Evolutionary conservation across 139 green algal genomes (phyloP).

Genomic region (Volvox africanus): DNA sequence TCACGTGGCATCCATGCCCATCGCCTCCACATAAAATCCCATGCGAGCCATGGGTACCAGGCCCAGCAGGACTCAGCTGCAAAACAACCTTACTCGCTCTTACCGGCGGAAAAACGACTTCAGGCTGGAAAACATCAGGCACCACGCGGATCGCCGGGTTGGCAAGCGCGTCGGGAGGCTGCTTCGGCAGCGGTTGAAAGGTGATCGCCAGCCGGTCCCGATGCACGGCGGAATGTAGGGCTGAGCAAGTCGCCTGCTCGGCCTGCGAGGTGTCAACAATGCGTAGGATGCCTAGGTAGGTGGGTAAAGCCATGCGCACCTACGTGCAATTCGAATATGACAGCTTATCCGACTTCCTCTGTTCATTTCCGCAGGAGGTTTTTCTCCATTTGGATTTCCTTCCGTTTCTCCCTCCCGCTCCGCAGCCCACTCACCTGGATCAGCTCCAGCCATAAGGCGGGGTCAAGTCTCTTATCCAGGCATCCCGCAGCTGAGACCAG

Average conservation of each 20-base stretch:
- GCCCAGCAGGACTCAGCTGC: too few relatives aligned
- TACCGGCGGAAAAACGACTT: background rate
- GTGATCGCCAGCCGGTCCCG: constrained; percentile 20
- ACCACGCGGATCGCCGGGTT: background rate
- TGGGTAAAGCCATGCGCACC: background rate
- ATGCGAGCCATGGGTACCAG: too few relatives aligned
- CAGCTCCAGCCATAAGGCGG: background rate
- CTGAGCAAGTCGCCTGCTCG: background rate
- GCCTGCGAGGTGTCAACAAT: background rate
- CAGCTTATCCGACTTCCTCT: background rate
- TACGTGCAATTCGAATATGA: background rate
- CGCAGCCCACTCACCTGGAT: background rate
- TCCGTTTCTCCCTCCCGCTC: background rate
- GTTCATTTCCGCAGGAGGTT: background rate
- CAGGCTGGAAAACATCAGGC: background rate
- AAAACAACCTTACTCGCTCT: background rate
- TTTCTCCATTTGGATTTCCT: background rate
- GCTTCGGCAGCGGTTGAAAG: constrained; percentile 25
- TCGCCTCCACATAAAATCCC: too few relatives aligned
- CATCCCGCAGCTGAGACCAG: background rate
- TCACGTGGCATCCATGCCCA: too few relatives aligned
- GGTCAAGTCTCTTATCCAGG: constrained; percentile 8
- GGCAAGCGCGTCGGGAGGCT: background rate
- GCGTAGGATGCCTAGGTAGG: background rate
- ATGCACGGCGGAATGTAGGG: background rate